phyloP scores from a whole-genome alignment of 1,284 basidiomycete genomes.

The Ganoderma resinaceum region DNA sequence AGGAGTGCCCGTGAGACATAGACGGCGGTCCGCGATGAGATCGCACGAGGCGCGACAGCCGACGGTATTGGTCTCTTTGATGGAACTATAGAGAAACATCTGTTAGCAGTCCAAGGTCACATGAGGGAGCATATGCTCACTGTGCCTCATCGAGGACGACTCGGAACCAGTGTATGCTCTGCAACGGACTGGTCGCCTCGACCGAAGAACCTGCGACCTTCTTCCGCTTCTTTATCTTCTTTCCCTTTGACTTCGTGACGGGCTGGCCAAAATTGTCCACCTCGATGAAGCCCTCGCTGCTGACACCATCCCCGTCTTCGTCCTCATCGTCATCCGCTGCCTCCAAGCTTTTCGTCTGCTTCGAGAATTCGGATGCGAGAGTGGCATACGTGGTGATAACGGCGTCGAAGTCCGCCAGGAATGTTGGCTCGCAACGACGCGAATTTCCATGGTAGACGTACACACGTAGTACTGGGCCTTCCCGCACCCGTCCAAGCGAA shows the following conservation, averaged over 20 bases:
- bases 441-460: slow-evolving; percentile 97
- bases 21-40: slow-evolving; percentile 89
- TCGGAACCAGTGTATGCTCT: slow-evolving; percentile 97
- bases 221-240: slow-evolving; percentile 78
- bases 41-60: slow-evolving; percentile 96
- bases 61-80: slow-evolving; percentile 95
- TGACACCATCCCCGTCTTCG: slow-evolving; percentile 58
- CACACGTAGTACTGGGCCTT: slow-evolving; percentile 72
- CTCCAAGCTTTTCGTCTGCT: slow-evolving; percentile 75
- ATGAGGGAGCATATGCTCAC: slow-evolving; percentile 56
- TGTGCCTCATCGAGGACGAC: slow-evolving; percentile 99
- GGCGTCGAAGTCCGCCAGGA: slow-evolving; percentile 93
- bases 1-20: slow-evolving; percentile 96
- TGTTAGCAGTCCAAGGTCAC: slow-evolving; percentile 9
- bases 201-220: slow-evolving; percentile 48
- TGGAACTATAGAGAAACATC: slow-evolving; percentile 66
- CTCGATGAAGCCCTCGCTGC: slow-evolving; percentile 71
- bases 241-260: slow-evolving; percentile 61
- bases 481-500: slow-evolving; percentile 41
- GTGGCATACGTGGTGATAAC: slow-evolving; percentile 99
- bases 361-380: slow-evolving; percentile 93
- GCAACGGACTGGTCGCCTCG: slow-evolving; percentile 87
- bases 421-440: slow-evolving; percentile 84
- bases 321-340: slow-evolving; percentile 71
- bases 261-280: slow-evolving; percentile 74